Percentiles rank a stretch among this genome's conserved stretches.
phyloP scores from a whole-genome alignment of 129 eudicot species.

The Oenanthe sinensis region DNA sequence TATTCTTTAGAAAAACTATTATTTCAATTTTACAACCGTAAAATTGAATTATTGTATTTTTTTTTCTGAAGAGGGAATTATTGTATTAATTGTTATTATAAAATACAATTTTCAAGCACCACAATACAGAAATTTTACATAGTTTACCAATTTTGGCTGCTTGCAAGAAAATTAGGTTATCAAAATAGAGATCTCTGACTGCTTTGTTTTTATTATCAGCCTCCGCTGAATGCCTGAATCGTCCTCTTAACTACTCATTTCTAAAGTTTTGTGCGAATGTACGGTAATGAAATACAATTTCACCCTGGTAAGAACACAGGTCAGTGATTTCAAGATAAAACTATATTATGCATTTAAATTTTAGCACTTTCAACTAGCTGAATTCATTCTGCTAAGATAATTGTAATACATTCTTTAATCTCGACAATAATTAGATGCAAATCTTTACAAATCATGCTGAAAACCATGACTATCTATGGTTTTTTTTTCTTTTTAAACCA shows the following conservation, averaged over 20 bases:
- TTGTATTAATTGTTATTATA: no score
- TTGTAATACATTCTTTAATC: neutral
- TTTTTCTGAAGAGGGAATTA: no score
- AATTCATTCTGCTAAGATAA: neutral
- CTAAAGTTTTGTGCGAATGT: no score
- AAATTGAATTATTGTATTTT: no score
- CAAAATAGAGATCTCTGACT: neutral
- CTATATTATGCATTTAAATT: neutral
- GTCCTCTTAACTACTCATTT: no score
- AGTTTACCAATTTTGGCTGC: no score
- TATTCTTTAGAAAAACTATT: no score
- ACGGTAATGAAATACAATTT: neutral
- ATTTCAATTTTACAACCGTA: neutral
- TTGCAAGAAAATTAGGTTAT: no score
- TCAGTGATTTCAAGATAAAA: neutral
- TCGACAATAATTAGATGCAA: conserved; percentile 14
- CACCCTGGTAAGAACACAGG: neutral
- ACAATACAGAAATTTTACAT: no score
- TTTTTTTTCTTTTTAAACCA: neutral
- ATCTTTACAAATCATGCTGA: conserved; percentile 21
- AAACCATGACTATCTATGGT: neutral
- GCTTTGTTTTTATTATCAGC: no score
- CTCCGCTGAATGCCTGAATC: no score
- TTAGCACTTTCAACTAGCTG: neutral
- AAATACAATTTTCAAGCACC: no score